Evolutionary conservation across 805 yeast species (phyloP), one percentile per base, ranked within the genome.

Genomic region (Ogataea philodendri): DNA sequence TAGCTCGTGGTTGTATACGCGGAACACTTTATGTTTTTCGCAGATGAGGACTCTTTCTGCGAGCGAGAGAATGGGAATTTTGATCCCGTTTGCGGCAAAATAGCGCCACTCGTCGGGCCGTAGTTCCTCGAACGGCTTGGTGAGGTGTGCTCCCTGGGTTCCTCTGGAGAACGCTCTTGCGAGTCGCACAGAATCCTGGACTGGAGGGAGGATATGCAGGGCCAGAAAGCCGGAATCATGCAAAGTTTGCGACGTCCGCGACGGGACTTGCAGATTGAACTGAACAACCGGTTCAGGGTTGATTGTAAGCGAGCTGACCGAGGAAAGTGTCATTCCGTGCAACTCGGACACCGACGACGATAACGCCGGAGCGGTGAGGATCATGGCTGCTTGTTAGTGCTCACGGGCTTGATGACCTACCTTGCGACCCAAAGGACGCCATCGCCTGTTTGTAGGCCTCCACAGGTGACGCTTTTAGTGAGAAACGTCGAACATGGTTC

Each of bases 191-290:
- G 86, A 69, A 9, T 63, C 62, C 0, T 52, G 42, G 0, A 71
- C 66, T 0, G 96, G 90, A 3, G 76, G 77, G 49, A 90, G 60
- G 16, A 87, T 56, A 57, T 90, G 96, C 8, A 90, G 63, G 1
- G 94, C 95, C 53, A 87, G 71, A 35, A 67, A 60, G 22, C 67
- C 67, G 24, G 66, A 56, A n/a, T 67, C 62, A 50, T 84, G 86
- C 17, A 90, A 62, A 8, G 75, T 64, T 5, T 66, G 63, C 0
- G 95, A 81, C 0, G 97, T 89, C 20, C 80, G 70, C 5, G 96
- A 85, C 0, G 97, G 97, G 9, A 79, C 64, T 58, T 85, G 95
- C 23, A 90, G 65, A 56, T 90, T 90, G 65, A 90, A 89, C 51
- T 86, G 93, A 1, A 90, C 52, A 35, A 89, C 60, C 1, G 96